Percentiles rank a stretch among this genome's conserved stretches.
Evolutionary conservation across 2,329 filamentous ascomycete species (phyloP).

Genomic region (Lecanicillium sp.): DNA sequence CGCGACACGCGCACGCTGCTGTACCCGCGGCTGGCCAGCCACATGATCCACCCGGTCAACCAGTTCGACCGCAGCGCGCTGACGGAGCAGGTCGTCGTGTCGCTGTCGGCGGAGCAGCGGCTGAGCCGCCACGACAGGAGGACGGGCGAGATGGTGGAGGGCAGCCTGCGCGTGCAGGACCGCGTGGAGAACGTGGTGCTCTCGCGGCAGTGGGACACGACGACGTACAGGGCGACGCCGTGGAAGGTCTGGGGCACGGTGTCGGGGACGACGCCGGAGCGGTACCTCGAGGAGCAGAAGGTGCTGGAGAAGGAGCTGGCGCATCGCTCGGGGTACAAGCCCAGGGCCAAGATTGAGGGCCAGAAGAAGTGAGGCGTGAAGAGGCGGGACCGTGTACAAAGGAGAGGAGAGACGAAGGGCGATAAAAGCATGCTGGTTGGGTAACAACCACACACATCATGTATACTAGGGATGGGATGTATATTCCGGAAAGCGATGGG

Average conservation of each 20-base stretch:
- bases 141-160: constrained; percentile 36
- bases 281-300: constrained; percentile 30
- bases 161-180: constrained; percentile 44
- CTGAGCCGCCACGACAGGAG: constrained; percentile 35
- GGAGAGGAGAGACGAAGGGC: too few relatives aligned
- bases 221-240: constrained; percentile 40
- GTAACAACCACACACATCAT: background rate
- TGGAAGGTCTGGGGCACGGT: constrained; percentile 65
- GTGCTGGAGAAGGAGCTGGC: constrained; percentile 29
- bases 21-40: constrained; percentile 48
- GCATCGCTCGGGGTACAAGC: constrained; percentile 28
- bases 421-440: constrained; percentile 17
- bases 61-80: constrained; percentile 31
- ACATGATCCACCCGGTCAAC: constrained; percentile 45
- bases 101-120: constrained; percentile 51
- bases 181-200: constrained; percentile 61
- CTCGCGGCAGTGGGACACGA: constrained; percentile 39
- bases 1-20: constrained; percentile 37
- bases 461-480: constrained; percentile 12
- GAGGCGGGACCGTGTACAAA: too few relatives aligned
- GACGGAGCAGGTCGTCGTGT: constrained; percentile 52
- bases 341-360: constrained; percentile 1
- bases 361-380: background rate
- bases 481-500: constrained; percentile 20
- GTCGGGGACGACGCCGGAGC: constrained; percentile 44